Percentiles rank a stretch among this genome's conserved stretches.
These are phyloP conservation scores for Beauveria australis DNA, from an alignment of 2,329 filamentous ascomycete species.

Conservation along the genomic window DNA sequence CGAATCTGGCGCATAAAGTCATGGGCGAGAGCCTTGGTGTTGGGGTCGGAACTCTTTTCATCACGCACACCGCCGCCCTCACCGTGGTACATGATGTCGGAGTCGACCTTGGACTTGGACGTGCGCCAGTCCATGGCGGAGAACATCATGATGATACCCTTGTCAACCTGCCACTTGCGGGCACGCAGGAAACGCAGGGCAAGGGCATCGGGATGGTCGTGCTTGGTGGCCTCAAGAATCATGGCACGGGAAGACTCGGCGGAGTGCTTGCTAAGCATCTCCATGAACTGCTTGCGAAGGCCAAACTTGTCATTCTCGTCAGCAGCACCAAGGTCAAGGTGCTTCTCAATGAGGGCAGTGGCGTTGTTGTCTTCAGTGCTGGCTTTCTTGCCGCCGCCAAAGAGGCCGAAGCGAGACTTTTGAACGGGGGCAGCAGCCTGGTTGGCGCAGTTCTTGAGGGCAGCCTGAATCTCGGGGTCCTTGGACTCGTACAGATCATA, in stretches of 20 bases:
- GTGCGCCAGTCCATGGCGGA: conserved; percentile 30
- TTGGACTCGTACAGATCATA: conserved; percentile 16
- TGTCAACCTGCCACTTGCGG: conserved; percentile 32
- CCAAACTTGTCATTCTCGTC: conserved; percentile 54
- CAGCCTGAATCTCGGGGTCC: conserved; percentile 17
- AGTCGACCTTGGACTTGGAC: conserved; percentile 23
- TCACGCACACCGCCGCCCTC: conserved; percentile 23
- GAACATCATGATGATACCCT: conserved; percentile 31
- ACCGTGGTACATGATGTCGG: conserved; percentile 24
- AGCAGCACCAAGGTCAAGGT: conserved; percentile 22
- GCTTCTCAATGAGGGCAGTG: conserved; percentile 7
- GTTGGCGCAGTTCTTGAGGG: conserved; percentile 20
- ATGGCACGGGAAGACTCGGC: conserved; percentile 17
- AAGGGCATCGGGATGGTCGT: conserved; percentile 29
- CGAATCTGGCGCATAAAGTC: conserved; percentile 29
- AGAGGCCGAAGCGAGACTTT: conserved; percentile 60
- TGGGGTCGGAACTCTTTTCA: conserved; percentile 17
- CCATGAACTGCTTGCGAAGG: conserved; percentile 28
- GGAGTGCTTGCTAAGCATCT: conserved; percentile 10
- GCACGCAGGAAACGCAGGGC: conserved; percentile 32
- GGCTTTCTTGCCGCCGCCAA: conserved; percentile 40
- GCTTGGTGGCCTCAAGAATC: conserved; percentile 18
- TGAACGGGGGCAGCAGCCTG: conserved; percentile 41
- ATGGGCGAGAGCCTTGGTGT: not conserved
- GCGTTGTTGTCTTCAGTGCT: conserved; percentile 27